Percentiles rank a stretch among this genome's conserved stretches.
phyloP scores from a whole-genome alignment of 176 grass and related monocot species.

The Carex kokanica region DNA sequence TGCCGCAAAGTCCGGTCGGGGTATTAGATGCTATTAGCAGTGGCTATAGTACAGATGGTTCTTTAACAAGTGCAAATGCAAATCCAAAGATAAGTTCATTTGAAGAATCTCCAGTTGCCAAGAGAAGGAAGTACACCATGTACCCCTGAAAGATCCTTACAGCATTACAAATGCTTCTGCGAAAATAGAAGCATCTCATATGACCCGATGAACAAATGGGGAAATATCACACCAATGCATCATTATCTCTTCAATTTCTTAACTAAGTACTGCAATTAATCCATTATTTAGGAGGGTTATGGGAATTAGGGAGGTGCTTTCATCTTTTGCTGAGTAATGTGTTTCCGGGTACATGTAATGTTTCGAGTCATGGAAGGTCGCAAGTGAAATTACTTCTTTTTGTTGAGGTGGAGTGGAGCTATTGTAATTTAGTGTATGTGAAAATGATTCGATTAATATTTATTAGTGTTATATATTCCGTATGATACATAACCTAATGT shows the following conservation, averaged over 20 bases:
- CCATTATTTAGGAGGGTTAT: no score
- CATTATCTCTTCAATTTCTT: background rate
- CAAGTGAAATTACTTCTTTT: background rate
- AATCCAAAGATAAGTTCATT: background rate
- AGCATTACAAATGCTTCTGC: background rate
- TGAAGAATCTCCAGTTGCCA: constrained; percentile 44
- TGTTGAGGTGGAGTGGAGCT: background rate
- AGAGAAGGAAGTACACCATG: constrained; percentile 46
- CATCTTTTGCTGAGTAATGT: background rate
- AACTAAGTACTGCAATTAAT: background rate
- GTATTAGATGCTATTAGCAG: constrained; percentile 62
- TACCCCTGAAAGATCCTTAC: background rate
- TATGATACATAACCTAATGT: background rate
- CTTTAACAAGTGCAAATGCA: constrained; percentile 46
- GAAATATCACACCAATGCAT: background rate
- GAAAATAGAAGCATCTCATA: background rate
- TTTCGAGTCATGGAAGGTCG: background rate
- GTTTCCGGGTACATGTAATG: background rate
- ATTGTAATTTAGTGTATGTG: constrained; percentile 9
- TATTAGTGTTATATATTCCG: background rate
- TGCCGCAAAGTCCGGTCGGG: constrained; percentile 56
- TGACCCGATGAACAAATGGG: background rate
- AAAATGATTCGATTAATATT: background rate
- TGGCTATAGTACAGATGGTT: constrained; percentile 54
- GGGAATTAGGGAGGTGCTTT: background rate